Percentiles rank a stretch among this genome's conserved stretches.
phyloP scores from a whole-genome alignment of 345 rosid species.

The Corymbia maculata region DNA sequence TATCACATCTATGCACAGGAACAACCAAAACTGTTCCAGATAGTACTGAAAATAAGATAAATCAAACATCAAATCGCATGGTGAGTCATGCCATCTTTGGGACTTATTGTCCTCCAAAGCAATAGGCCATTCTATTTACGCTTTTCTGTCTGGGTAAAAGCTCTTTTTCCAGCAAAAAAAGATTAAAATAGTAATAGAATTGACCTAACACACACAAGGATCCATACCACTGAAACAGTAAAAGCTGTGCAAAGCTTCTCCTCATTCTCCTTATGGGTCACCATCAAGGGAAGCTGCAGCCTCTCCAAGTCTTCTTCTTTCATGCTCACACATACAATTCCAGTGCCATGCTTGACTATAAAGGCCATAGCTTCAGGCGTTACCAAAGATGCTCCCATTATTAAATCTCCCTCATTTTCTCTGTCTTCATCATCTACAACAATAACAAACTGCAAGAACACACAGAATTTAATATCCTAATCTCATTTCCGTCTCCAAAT shows the following conservation, averaged over 20 bases:
- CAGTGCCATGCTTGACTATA: conserved; percentile 84
- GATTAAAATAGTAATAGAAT: background rate
- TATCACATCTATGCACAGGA: background rate
- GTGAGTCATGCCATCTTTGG: background rate
- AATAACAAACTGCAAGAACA: conserved; percentile 32
- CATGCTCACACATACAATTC: conserved; percentile 92
- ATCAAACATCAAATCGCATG: background rate
- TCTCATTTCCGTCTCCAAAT: background rate
- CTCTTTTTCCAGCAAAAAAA: background rate
- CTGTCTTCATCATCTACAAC: conserved; percentile 96
- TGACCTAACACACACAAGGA: background rate
- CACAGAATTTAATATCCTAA: background rate
- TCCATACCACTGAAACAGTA: conserved; percentile 77
- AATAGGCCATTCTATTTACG: background rate
- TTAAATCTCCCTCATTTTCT: conserved; percentile 91
- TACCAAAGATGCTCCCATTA: conserved; percentile 72
- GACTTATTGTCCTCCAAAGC: background rate
- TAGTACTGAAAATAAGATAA: background rate
- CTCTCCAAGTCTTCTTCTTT: conserved; percentile 70
- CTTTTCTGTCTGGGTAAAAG: background rate
- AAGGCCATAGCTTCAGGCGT: conserved; percentile 91
- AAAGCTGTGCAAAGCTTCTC: conserved; percentile 80
- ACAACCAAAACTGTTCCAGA: background rate
- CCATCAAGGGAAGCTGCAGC: conserved; percentile 87
- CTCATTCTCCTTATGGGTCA: conserved; percentile 65